Conservation (phyloP, 345 rosid species). For the Toxicodendron radicans region DNA sequence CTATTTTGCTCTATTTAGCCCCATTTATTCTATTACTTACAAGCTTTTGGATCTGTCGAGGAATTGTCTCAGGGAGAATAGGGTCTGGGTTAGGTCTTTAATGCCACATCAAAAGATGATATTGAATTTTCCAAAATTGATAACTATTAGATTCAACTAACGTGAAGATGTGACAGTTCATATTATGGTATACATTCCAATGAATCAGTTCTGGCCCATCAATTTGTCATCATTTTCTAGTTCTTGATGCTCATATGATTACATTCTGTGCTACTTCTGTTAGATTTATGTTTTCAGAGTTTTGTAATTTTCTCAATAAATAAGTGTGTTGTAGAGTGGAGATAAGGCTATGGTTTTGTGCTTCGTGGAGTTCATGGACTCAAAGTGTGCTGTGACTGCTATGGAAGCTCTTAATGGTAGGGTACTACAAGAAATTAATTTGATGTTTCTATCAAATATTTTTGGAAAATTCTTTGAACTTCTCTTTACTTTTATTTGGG, state of each 20-base stretch:
- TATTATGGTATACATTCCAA: neutral
- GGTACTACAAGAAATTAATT: conserved; percentile 31
- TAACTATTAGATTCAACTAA: neutral
- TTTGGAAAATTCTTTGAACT: neutral
- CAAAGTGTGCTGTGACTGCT: conserved; percentile 53
- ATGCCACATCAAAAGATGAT: neutral
- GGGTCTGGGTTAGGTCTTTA: neutral
- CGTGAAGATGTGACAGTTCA: neutral
- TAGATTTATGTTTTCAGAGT: neutral
- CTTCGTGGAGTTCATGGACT: conserved; percentile 56
- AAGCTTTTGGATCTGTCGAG: neutral
- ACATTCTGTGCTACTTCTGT: neutral
- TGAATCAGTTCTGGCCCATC: neutral
- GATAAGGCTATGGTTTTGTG: conserved; percentile 53
- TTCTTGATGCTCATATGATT: neutral
- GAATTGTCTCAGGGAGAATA: neutral
- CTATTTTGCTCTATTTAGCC: neutral
- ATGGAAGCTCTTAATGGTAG: conserved; percentile 50
- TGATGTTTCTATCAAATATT: neutral
- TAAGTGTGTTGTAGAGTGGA: conserved; percentile 39
- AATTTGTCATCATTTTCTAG: neutral
- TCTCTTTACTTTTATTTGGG: neutral
- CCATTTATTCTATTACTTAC: neutral
- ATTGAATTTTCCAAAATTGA: neutral
- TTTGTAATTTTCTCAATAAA: neutral